Evolutionary conservation across 257 asterid species (phyloP).

Genomic region (Ophiorrhiza pumila): DNA sequence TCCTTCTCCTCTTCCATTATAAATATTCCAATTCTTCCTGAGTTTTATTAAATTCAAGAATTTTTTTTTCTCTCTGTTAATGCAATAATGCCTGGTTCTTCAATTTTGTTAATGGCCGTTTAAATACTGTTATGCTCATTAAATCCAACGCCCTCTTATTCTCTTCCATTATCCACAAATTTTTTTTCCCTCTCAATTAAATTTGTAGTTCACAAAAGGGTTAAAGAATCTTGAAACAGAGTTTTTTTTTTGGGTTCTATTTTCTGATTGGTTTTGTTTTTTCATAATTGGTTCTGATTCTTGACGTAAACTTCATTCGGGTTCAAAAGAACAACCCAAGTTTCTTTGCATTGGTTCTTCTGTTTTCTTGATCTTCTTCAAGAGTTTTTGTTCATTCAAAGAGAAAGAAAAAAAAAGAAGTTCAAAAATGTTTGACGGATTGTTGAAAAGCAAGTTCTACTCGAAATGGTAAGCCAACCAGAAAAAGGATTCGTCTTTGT

Average conservation of each 20-base stretch:
- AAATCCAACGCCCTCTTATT: background rate
- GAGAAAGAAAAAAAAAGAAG: slow-evolving; percentile 11
- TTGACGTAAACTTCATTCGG: slow-evolving; percentile 25
- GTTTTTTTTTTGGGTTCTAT: background rate
- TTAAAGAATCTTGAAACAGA: slow-evolving; percentile 12
- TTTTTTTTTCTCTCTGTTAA: background rate
- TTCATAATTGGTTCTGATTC: slow-evolving; percentile 30
- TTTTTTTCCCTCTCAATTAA: background rate
- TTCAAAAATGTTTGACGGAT: slow-evolving; percentile 49
- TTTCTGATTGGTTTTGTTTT: slow-evolving; percentile 22
- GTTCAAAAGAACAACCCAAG: slow-evolving; percentile 17
- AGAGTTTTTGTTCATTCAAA: background rate
- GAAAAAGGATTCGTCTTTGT: background rate
- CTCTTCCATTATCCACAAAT: background rate
- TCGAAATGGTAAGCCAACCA: slow-evolving; percentile 51
- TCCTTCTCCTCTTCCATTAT: slow-evolving; percentile 9
- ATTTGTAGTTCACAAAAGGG: background rate
- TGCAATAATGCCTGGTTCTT: background rate
- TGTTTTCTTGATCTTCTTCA: slow-evolving; percentile 5
- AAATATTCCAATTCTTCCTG: background rate
- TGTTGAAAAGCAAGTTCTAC: slow-evolving; percentile 64
- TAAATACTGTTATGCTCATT: background rate
- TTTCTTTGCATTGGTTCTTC: slow-evolving; percentile 19
- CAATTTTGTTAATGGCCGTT: background rate
- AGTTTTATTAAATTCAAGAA: background rate